Evolutionary conservation across 2,329 filamentous ascomycete genomes (phyloP).

Genomic region (Fusarium tanahbumbuense): DNA sequence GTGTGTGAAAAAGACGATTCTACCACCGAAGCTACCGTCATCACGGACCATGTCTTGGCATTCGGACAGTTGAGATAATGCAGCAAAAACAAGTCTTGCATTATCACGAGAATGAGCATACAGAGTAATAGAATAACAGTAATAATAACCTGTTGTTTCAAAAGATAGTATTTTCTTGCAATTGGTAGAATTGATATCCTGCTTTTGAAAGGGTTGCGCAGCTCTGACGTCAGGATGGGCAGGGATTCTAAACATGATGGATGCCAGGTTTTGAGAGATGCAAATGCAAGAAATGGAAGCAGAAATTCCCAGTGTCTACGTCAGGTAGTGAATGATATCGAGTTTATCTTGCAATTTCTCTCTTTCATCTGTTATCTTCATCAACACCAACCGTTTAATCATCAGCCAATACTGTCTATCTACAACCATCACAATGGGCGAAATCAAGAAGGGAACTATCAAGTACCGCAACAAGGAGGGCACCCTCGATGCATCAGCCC

Average conservation of each 20-base stretch:
- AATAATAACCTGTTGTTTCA: conserved; percentile 7
- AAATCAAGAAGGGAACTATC: conserved; percentile 47
- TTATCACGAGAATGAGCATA: neutral
- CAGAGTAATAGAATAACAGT: neutral
- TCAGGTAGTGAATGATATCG: conserved; percentile 17
- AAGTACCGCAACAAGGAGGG: conserved; percentile 52
- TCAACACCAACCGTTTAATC: neutral
- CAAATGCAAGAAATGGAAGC: conserved; percentile 15
- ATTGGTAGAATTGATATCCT: conserved; percentile 20
- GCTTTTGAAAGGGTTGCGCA: conserved; percentile 31
- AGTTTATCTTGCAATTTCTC: neutral
- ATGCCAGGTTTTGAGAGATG: conserved; percentile 42
- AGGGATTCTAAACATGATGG: conserved; percentile 30
- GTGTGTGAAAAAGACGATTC: conserved; percentile 4
- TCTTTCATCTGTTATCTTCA: neutral
- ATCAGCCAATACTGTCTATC: neutral
- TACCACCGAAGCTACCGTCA: neutral
- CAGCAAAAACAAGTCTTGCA: neutral
- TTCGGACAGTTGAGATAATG: neutral
- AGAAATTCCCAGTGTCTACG: conserved; percentile 28
- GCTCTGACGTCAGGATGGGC: conserved; percentile 44
- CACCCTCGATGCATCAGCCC: conserved; percentile 51
- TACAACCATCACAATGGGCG: conserved; percentile 27
- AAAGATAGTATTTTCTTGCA: neutral
- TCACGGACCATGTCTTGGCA: neutral